Evolutionary conservation across 345 rosid species (phyloP).

Genomic region (Anacardium occidentale): DNA sequence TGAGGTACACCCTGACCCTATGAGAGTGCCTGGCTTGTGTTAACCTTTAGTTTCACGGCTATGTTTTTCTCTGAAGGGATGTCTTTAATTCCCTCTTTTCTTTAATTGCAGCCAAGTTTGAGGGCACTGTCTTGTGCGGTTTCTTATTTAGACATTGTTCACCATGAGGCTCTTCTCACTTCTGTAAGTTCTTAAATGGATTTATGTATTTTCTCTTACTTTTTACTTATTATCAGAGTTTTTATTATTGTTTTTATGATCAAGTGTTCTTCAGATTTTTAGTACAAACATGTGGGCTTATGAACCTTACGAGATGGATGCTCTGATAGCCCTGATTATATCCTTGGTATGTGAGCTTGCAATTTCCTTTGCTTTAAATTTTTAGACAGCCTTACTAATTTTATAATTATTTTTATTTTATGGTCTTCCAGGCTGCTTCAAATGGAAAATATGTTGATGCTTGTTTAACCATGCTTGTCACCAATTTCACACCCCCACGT

Average conservation of each 20-base stretch:
- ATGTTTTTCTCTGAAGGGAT: background rate
- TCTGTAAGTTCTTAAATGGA: conserved; percentile 44
- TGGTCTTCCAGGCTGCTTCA: conserved; percentile 58
- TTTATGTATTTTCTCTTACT: background rate
- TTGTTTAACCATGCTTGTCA: conserved; percentile 65
- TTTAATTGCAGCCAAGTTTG: conserved; percentile 51
- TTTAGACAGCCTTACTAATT: background rate
- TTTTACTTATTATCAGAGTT: background rate
- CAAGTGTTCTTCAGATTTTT: conserved; percentile 49
- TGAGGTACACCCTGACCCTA: conserved; percentile 45
- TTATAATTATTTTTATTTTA: background rate
- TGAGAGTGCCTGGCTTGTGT: too few species aligned
- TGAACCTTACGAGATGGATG: conserved; percentile 64
- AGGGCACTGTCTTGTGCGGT: conserved; percentile 68
- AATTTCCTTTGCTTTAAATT: background rate
- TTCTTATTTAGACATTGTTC: conserved; percentile 52
- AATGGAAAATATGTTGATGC: conserved; percentile 63
- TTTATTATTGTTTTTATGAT: conserved; percentile 11
- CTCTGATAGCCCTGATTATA: conserved; percentile 56
- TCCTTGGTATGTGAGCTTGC: conserved; percentile 52
- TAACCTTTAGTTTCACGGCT: background rate
- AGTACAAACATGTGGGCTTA: conserved; percentile 75
- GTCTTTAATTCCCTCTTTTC: background rate
- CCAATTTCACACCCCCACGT: conserved; percentile 65
- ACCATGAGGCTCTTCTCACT: conserved; percentile 62